phyloP scores from a whole-genome alignment of 345 rosid genomes.

The Garcia nutans region DNA sequence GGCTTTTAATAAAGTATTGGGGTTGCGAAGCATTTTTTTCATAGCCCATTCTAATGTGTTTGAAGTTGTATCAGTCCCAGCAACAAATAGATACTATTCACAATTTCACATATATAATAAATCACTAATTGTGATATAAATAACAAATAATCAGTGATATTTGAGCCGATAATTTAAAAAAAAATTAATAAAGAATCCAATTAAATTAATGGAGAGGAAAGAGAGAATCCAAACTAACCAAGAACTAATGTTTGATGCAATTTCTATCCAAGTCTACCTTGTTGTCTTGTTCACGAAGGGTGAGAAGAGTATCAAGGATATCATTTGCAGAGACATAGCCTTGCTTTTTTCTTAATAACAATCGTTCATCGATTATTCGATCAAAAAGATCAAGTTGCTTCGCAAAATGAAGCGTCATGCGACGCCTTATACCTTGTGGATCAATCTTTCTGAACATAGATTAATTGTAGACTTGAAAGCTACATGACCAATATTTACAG shows the following conservation, averaged over 20 bases:
- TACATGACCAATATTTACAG: too few relatives aligned
- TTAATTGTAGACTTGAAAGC: too few relatives aligned
- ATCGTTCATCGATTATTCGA: constrained; percentile 28
- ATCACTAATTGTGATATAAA: neutral
- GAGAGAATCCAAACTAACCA: neutral
- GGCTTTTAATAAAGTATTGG: constrained; percentile 15
- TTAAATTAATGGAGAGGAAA: neutral
- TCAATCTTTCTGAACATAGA: constrained; percentile 7
- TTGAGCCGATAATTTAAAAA: too few relatives aligned
- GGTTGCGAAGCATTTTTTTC: constrained; percentile 22
- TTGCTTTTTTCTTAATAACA: constrained; percentile 13
- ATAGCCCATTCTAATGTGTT: constrained; percentile 35
- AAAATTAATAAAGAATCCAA: neutral
- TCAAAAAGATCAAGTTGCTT: constrained; percentile 34
- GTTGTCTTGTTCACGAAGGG: constrained; percentile 18
- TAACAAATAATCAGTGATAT: too few relatives aligned
- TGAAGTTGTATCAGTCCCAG: constrained; percentile 7
- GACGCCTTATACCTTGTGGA: constrained; percentile 18
- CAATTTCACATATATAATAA: too few relatives aligned
- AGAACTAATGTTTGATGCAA: constrained; percentile 15
- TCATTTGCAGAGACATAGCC: constrained; percentile 19
- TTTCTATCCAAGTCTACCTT: constrained; percentile 20
- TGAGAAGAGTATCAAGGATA: constrained; percentile 34
- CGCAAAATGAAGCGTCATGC: neutral
- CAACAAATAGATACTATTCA: constrained; percentile 40